phyloP scores from a whole-genome alignment of 768 basidiomycete species.

The Macrolepiota dolichaula region DNA sequence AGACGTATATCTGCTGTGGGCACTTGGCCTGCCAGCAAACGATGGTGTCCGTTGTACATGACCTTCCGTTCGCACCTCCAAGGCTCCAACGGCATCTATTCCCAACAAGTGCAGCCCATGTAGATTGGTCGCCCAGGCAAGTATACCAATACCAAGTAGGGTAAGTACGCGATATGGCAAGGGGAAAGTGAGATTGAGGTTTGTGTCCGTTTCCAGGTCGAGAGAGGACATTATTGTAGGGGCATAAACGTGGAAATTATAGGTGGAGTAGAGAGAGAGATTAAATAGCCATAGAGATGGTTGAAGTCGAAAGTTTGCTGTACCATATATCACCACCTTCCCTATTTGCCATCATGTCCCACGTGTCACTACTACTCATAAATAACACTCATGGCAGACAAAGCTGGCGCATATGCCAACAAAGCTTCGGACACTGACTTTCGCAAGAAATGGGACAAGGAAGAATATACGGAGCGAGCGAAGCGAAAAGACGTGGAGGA shows the following conservation, averaged over 20 bases:
- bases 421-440: constrained; percentile 70
- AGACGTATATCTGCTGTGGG: constrained; percentile 17
- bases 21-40: neutral
- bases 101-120: constrained; percentile 76
- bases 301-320: neutral
- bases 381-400: constrained; percentile 31
- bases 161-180: constrained; percentile 90
- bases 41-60: constrained; percentile 15
- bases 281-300: constrained; percentile 7
- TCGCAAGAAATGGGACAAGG: constrained; percentile 92
- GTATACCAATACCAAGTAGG: constrained; percentile 72
- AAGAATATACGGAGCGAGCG: constrained; percentile 83
- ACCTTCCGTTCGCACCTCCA: constrained; percentile 57
- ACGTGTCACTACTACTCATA: neutral
- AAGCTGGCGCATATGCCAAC: constrained; percentile 36
- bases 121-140: constrained; percentile 92
- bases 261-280: neutral
- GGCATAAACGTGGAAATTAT: constrained; percentile 3
- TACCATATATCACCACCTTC: neutral
- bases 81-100: constrained; percentile 66
- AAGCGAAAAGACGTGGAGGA: constrained; percentile 80
- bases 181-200: constrained; percentile 64
- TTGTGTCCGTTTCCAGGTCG: constrained; percentile 32
- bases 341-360: constrained; percentile 1
- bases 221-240: constrained; percentile 12